These are phyloP conservation scores for Xylaria bambusicola DNA, from an alignment of 495 filamentous ascomycete genomes.

Conservation along the genomic window DNA sequence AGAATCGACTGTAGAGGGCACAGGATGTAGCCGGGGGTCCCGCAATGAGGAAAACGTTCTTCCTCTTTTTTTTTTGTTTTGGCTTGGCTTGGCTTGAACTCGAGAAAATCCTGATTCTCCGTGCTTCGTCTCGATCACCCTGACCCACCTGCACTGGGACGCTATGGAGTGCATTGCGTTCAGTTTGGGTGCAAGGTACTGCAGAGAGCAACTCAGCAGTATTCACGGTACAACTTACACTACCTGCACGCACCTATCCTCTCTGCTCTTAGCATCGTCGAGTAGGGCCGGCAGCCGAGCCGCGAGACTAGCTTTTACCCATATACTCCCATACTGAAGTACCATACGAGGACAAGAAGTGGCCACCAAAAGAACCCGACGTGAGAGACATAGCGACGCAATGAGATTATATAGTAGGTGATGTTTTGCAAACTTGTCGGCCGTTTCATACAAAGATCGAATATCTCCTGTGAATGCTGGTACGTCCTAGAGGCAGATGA, in stretches of 20 bases:
- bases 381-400: too few relatives aligned
- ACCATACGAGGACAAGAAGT: too few relatives aligned
- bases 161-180: not conserved
- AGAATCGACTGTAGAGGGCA: too few relatives aligned
- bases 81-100: not conserved
- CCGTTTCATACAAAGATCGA: not conserved
- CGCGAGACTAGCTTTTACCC: not conserved
- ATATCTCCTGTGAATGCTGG: too few relatives aligned
- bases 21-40: too few relatives aligned
- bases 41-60: not conserved
- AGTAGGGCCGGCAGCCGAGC: slow-evolving; percentile 10
- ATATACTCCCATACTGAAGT: too few relatives aligned
- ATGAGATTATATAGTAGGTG: too few relatives aligned
- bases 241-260: too few relatives aligned
- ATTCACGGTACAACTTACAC: not conserved
- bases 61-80: not conserved
- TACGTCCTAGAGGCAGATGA: too few relatives aligned
- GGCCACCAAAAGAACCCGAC: not conserved
- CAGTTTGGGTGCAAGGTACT: slow-evolving; percentile 5
- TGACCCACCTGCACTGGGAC: slow-evolving; percentile 5
- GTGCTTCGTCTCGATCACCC: not conserved
- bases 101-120: slow-evolving; percentile 9
- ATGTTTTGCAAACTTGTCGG: not conserved
- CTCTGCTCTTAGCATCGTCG: slow-evolving; percentile 6
- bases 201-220: not conserved